Base-by-base conservation (phyloP, 2,329 filamentous ascomycete genomes). In the Knoxdaviesia capensis region DNA sequence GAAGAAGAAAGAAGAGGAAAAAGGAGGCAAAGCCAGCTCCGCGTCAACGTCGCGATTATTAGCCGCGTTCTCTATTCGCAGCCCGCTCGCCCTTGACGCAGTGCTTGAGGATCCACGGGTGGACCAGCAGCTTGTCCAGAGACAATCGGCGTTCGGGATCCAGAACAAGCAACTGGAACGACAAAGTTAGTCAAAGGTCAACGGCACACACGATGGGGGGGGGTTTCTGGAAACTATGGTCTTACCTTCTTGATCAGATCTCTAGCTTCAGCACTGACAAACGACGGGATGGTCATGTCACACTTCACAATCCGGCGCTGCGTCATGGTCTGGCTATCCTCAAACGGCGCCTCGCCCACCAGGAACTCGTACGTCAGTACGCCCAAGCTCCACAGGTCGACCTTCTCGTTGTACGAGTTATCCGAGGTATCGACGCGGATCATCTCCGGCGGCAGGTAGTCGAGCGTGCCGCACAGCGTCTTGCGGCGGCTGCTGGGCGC, bases 381-480 rank as follows among this genome's bases (percentile, higher is more conserved):
- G 29, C 90, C 90, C 53, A 98, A 65, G 55, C 83, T 90, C 90
- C 90, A 98, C 47, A 96, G 63, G 56, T 98, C 90, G 32, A 98
- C 84, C 64, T 94, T 96, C 56, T 94, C 87, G 45, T 74, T 82
- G 62, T 96, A 96, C 55, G 71, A 92, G 62, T 90, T 93, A 53
- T 90, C 83, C 51, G 77, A 73, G 50, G 71, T 71, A 38, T 83
- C 80, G 4, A 78, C 74, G 59, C 80, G 83, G 59, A 96, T 73
- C 90, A 98, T 98, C 75, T 98, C 90, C 5, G 90, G 90, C 3
- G 90, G 90, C 10, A 98, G 73, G 59, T 98, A 98, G 62, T 98
- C 90, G 36, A 96, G 74, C 11, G 90, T 98, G 48, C 90, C 90
- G 58, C 90, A 98, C 75, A 96, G 87, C 43, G 90, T 98, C 54